Percentiles rank a stretch among this genome's conserved stretches.
These are phyloP conservation scores for Athelia psychrophila DNA, from an alignment of 1,284 basidiomycete species.

Conservation along the genomic window DNA sequence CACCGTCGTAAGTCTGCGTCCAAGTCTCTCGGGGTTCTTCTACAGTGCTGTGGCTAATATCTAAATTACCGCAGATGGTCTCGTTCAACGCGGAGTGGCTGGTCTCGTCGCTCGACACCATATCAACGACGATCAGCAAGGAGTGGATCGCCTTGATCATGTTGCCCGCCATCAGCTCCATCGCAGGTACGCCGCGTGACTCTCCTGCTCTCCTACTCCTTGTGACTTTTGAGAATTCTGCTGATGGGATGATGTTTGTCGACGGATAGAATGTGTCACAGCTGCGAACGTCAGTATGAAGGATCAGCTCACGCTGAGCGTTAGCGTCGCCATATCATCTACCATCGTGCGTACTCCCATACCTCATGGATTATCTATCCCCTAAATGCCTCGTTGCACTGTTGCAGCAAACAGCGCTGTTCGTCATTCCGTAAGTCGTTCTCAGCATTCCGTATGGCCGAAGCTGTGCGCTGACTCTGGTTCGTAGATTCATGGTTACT, in stretches of 20 bases:
- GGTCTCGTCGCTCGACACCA: slow-evolving; percentile 75
- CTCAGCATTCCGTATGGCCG: slow-evolving; percentile 1
- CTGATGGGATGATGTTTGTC: not conserved
- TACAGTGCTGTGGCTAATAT: not conserved
- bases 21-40: slow-evolving; percentile 4
- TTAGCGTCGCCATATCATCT: slow-evolving; percentile 87
- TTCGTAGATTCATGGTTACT: slow-evolving; percentile 54
- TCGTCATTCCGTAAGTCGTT: slow-evolving; percentile 66
- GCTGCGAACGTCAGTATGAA: slow-evolving; percentile 88
- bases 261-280: slow-evolving; percentile 70
- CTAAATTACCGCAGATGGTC: slow-evolving; percentile 46
- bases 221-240: too few relatives aligned
- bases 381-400: not conserved
- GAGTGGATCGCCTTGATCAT: slow-evolving; percentile 88
- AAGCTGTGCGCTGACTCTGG: not conserved
- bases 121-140: slow-evolving; percentile 53
- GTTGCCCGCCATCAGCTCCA: slow-evolving; percentile 85
- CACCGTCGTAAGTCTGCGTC: not conserved
- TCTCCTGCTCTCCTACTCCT: too few relatives aligned
- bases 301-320: slow-evolving; percentile 69
- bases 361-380: not conserved
- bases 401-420: slow-evolving; percentile 79
- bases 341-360: slow-evolving; percentile 68
- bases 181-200: slow-evolving; percentile 60
- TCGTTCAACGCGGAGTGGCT: slow-evolving; percentile 86